These are phyloP conservation scores for Pseudogymnoascus sp. DNA, from an alignment of 2,329 filamentous ascomycete species.

Conservation along the genomic window DNA sequence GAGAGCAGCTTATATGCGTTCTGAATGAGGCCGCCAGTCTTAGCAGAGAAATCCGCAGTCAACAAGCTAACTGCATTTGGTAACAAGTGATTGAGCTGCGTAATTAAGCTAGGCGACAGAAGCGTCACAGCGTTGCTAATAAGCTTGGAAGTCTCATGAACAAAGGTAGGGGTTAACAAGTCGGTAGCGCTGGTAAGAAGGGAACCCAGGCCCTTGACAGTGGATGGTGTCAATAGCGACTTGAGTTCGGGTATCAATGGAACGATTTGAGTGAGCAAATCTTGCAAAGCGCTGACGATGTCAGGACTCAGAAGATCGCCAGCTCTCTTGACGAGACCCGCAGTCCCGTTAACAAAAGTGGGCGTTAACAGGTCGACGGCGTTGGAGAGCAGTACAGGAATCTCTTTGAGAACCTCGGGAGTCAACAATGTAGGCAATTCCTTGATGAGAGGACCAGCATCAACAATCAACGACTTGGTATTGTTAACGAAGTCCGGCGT, in stretches of 20 bases:
- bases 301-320: background rate
- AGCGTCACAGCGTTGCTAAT: background rate
- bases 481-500: slow-evolving; percentile 6
- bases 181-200: slow-evolving; percentile 33
- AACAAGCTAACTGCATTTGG: background rate
- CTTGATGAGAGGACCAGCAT: background rate
- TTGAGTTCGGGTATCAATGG: background rate
- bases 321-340: background rate
- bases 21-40: background rate
- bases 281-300: background rate
- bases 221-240: background rate
- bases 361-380: slow-evolving; percentile 32
- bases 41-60: background rate
- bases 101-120: background rate
- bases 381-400: slow-evolving; percentile 32
- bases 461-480: slow-evolving; percentile 1
- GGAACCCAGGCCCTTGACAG: slow-evolving; percentile 27
- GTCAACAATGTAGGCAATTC: background rate
- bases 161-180: slow-evolving; percentile 27
- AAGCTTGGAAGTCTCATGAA: background rate
- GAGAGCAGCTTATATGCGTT: slow-evolving; percentile 19
- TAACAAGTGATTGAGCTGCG: background rate
- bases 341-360: slow-evolving; percentile 7
- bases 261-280: background rate
- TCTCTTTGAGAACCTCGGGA: slow-evolving; percentile 20